Percentiles rank a stretch among this genome's conserved stretches.
Conservation (phyloP, 148 eudicot species). For the Salicornia ramosissima region DNA sequence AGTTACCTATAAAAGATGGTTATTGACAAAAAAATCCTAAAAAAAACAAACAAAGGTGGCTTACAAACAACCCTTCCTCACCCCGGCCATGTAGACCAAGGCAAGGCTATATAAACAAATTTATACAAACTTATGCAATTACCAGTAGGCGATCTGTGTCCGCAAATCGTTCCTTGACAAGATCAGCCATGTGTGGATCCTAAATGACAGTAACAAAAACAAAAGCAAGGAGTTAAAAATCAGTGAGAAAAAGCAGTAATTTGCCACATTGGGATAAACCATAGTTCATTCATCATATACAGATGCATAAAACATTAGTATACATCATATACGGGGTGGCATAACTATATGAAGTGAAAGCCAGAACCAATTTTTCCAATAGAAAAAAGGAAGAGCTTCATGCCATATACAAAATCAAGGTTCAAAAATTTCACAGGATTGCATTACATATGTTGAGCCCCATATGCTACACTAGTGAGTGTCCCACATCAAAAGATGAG, state of each 20-base stretch:
- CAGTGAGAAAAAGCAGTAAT: not conserved
- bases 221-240: conserved; percentile 11
- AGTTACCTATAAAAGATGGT: too few species aligned
- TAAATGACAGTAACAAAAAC: conserved; percentile 26
- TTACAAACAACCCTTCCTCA: not conserved
- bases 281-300: not conserved
- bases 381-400: not conserved
- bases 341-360: not conserved
- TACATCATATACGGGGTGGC: too few species aligned
- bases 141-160: conserved; percentile 52
- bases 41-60: not conserved
- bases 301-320: not conserved
- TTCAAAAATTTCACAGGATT: not conserved
- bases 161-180: conserved; percentile 73
- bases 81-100: not conserved
- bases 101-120: not conserved
- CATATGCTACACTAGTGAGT: too few species aligned
- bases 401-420: not conserved
- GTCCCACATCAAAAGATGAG: too few species aligned
- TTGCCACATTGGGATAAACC: not conserved
- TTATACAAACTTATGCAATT: conserved; percentile 7
- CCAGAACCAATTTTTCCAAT: not conserved
- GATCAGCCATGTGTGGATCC: conserved; percentile 88
- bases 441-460: too few species aligned
- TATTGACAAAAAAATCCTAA: too few species aligned